These are phyloP conservation scores for Mycosphaerella sp. DNA, from an alignment of 2,329 filamentous ascomycete species.

Conservation along the genomic window DNA sequence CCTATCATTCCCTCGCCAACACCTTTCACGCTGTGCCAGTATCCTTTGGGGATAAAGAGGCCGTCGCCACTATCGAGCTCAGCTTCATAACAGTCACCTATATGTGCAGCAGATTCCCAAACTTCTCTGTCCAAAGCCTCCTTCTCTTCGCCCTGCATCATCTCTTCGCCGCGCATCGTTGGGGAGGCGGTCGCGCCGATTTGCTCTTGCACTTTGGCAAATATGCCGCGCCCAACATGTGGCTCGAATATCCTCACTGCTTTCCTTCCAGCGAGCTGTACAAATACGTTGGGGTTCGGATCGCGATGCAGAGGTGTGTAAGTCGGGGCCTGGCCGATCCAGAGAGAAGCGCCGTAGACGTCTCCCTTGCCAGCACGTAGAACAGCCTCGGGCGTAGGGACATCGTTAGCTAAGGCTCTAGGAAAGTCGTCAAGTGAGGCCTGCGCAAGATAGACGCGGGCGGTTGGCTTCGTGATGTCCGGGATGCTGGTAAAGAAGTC, in stretches of 20 bases:
- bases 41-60: constrained; percentile 72
- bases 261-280: constrained; percentile 72
- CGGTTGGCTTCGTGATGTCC: constrained; percentile 19
- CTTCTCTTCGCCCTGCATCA: constrained; percentile 80
- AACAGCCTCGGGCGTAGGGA: constrained; percentile 63
- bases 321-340: constrained; percentile 80
- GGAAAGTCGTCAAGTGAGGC: constrained; percentile 66
- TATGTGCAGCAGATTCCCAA: constrained; percentile 48
- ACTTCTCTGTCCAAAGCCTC: constrained; percentile 59
- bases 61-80: constrained; percentile 59
- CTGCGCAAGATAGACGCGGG: constrained; percentile 77
- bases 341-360: constrained; percentile 79
- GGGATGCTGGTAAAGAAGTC: constrained; percentile 32
- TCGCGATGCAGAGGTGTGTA: constrained; percentile 88
- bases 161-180: constrained; percentile 68
- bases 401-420: constrained; percentile 51
- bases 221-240: constrained; percentile 56
- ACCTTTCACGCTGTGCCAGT: constrained; percentile 81
- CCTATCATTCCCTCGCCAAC: constrained; percentile 51
- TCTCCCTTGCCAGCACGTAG: constrained; percentile 63
- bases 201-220: constrained; percentile 45
- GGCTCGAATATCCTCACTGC: constrained; percentile 65
- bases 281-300: constrained; percentile 88
- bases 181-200: constrained; percentile 38
- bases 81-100: constrained; percentile 23